phyloP scores from a whole-genome alignment of 352 stramenopile genomes.

The Pythium coloratum region DNA sequence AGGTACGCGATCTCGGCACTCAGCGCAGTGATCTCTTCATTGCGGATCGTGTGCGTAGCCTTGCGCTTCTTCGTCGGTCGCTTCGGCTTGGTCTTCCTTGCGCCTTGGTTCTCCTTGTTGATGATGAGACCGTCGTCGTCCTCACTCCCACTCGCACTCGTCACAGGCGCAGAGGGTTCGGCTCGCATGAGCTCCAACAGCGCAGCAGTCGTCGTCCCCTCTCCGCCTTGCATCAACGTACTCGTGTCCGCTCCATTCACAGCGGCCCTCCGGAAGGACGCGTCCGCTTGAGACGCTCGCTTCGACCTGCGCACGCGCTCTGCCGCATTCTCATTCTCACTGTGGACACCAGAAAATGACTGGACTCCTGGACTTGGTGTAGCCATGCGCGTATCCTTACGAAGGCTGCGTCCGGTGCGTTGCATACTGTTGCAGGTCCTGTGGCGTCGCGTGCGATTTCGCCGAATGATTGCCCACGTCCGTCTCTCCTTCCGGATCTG shows the following conservation, averaged over 20 bases:
- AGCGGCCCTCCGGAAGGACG: too few relatives aligned
- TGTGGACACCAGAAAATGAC: too few relatives aligned
- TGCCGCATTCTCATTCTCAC: too few relatives aligned
- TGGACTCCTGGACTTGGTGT: too few relatives aligned
- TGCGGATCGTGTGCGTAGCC: slow-evolving; percentile 22
- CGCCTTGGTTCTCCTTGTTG: not conserved
- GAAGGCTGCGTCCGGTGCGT: too few relatives aligned
- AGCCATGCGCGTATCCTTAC: too few relatives aligned
- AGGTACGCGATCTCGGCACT: slow-evolving; percentile 15
- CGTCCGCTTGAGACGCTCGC: too few relatives aligned
- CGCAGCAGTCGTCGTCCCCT: not conserved
- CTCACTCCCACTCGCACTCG: not conserved
- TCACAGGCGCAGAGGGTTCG: not conserved
- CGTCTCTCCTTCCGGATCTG: too few relatives aligned
- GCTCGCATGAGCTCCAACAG: slow-evolving; percentile 17
- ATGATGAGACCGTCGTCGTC: not conserved
- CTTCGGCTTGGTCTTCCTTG: not conserved
- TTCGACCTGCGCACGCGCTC: too few relatives aligned
- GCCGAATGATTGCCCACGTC: not conserved
- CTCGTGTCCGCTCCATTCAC: too few relatives aligned
- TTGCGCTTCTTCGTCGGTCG: slow-evolving; percentile 20
- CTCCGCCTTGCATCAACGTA: not conserved
- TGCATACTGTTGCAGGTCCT: too few relatives aligned
- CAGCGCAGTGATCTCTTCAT: slow-evolving; percentile 22
- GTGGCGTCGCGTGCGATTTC: not conserved